A percentile compares a stretch with the other conserved stretches of the same genome.
Conservation (phyloP, 192 early-diverging fungal genomes). For the Linnemannia exigua region DNA sequence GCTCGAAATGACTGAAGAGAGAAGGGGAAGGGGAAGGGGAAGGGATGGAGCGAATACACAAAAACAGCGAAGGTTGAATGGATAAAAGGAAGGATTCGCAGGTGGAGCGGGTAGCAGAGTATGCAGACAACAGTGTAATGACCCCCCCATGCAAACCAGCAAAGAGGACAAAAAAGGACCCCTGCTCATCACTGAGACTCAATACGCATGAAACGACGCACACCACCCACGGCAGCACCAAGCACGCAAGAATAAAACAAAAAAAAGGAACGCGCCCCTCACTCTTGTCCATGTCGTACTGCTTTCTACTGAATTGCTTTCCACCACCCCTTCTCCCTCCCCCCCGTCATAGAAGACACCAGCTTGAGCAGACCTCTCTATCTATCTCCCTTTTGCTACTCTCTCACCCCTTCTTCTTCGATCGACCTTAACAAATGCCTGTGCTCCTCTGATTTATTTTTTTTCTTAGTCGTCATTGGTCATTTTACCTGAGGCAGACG, state of each 20-base stretch:
- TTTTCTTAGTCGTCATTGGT: not conserved
- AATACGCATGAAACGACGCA: not conserved
- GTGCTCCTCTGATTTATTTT: too few relatives aligned
- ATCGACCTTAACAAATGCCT: not conserved
- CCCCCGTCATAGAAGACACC: too few relatives aligned
- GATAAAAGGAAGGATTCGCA: not conserved
- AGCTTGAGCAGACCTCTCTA: too few relatives aligned
- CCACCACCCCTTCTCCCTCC: not conserved
- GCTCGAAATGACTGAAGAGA: not conserved
- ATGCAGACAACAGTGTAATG: too few relatives aligned
- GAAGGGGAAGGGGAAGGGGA: not conserved
- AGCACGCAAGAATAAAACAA: not conserved
- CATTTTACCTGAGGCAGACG: constrained; percentile 26
- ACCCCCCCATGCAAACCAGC: too few relatives aligned
- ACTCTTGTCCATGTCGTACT: not conserved
- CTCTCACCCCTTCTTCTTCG: not conserved
- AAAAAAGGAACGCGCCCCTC: not conserved
- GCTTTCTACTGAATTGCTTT: not conserved
- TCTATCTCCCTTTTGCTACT: not conserved
- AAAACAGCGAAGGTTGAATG: not conserved
- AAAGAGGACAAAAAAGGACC: too few relatives aligned
- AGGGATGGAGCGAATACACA: not conserved
- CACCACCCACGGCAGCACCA: not conserved
- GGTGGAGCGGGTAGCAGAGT: not conserved
- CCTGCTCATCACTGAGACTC: not conserved